Evolutionary conservation across 352 stramenopile genomes (phyloP), one percentile per base, ranked within the genome.

Genomic region (Phytopythium vexans): DNA sequence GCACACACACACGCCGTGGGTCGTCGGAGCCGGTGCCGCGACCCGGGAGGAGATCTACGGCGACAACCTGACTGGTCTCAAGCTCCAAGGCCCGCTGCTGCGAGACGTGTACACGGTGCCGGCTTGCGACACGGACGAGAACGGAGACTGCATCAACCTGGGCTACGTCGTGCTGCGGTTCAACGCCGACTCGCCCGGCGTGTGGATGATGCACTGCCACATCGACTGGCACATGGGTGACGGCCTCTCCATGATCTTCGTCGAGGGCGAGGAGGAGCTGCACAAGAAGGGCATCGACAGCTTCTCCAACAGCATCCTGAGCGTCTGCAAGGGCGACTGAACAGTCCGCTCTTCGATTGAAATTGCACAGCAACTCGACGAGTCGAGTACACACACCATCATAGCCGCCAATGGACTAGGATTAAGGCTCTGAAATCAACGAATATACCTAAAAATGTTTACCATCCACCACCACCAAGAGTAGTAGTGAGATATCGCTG

Each of bases 181-280:
- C 35, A 57, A 44, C 11, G 58, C 66, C 1, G 56, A 75, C 56
- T 75, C 66, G 41, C 49, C 58, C 4, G 62, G 69, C 2, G 69
- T 64, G 3, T 78, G 65, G 62, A 52, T 71, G 41, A 12, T 78
- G 16, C 69, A 78, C 52, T 75, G 69, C 52, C 69, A 78, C 47
- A 67, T 75, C 27, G 62, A 71, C 3, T 71, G 58, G 53, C 62
- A 75, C 44, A 34, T 74, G 45, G 61, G 47, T 21, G 54, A 47
- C n/a, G 68, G 68, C 14, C 38, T 72, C 16, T 50, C 63, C 0
- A 70, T 67, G 56, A 21, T 69, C 7, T 44, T 69, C 4, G 61
- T 69, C 16, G 61, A 65, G 8, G 56, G 61, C 1, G 56, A 65
- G 35, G 42, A 55, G 4, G 34, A 61, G 31, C 48, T 67, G 32